These are phyloP conservation scores for Hyaloscypha hepaticicola DNA, from an alignment of 495 filamentous ascomycete genomes.

Conservation along the genomic window DNA sequence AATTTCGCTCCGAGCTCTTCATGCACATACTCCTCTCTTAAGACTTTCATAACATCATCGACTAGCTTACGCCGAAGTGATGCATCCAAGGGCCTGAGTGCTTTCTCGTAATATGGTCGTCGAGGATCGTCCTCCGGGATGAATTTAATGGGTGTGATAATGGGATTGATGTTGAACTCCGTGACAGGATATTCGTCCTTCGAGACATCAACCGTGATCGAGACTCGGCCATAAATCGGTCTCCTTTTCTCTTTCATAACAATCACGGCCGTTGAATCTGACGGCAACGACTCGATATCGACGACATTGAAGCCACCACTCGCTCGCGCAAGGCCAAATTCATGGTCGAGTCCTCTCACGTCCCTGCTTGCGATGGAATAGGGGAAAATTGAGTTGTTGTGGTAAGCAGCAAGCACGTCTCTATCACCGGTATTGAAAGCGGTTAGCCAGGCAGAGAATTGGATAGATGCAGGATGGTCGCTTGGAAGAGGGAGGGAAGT, in stretches of 20 bases:
- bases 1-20: not conserved
- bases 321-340: not conserved
- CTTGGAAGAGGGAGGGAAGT: not conserved
- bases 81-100: not conserved
- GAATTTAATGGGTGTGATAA: constrained; percentile 8
- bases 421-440: constrained; percentile 6
- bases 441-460: constrained; percentile 10
- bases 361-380: constrained; percentile 5
- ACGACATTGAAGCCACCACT: constrained; percentile 7
- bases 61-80: not conserved
- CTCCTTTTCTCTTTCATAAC: constrained; percentile 3
- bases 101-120: constrained; percentile 6
- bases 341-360: not conserved
- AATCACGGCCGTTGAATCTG: not conserved
- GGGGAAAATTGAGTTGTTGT: not conserved
- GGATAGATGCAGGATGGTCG: constrained; percentile 5
- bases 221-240: not conserved
- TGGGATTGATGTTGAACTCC: constrained; percentile 5
- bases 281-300: not conserved
- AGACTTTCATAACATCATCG: not conserved
- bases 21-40: not conserved
- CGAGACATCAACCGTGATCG: not conserved
- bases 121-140: constrained; percentile 9
- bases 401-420: not conserved
- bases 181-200: constrained; percentile 1